phyloP scores from a whole-genome alignment of 2,329 filamentous ascomycete genomes.

The Calonectria pauciramosa region DNA sequence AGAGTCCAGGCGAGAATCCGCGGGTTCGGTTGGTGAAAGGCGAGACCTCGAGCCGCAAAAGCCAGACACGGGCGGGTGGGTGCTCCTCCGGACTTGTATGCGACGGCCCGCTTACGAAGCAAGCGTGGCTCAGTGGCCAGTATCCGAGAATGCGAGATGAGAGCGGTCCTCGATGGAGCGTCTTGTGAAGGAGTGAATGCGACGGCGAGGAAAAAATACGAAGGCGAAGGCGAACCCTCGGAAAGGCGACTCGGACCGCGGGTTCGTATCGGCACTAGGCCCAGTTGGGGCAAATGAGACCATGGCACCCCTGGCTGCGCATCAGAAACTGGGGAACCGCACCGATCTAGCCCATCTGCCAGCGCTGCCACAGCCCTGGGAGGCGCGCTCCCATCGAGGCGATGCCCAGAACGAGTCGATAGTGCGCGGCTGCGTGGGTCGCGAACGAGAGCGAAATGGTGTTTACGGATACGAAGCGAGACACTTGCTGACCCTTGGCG shows the following conservation, averaged over 20 bases:
- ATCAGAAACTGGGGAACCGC: conserved; percentile 12
- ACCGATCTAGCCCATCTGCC: not conserved
- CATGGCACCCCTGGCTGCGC: conserved; percentile 15
- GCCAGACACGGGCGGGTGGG: not conserved
- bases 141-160: not conserved
- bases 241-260: conserved; percentile 34
- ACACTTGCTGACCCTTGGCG: not conserved
- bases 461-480: not conserved
- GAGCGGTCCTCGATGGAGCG: not conserved
- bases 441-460: not conserved
- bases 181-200: not conserved
- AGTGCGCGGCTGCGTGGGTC: not conserved
- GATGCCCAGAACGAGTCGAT: not conserved
- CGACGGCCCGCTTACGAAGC: not conserved
- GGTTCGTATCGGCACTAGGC: conserved; percentile 39
- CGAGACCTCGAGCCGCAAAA: not conserved
- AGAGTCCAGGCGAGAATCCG: conserved; percentile 28
- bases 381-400: not conserved
- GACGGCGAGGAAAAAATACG: conserved; percentile 20
- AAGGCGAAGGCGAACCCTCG: conserved; percentile 42
- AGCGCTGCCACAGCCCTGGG: not conserved
- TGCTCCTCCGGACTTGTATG: not conserved
- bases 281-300: not conserved
- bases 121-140: conserved; percentile 16
- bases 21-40: conserved; percentile 34